These are phyloP conservation scores for Erodium chrysanthum DNA, from an alignment of 441 rosid species.

Conservation along the genomic window DNA sequence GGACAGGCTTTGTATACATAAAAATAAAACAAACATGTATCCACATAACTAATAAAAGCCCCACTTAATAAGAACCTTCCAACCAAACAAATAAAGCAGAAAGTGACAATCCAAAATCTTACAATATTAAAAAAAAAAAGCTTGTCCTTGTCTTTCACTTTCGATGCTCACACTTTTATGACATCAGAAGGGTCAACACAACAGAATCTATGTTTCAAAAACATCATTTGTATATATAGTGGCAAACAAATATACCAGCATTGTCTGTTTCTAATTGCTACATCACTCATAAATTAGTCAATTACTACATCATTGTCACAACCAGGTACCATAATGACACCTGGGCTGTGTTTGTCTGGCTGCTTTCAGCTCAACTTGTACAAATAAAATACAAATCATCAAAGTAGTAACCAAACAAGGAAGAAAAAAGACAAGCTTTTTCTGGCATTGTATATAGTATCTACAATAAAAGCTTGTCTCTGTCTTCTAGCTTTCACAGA, in stretches of 20 bases:
- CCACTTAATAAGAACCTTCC: not conserved
- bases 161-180: not conserved
- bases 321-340: not conserved
- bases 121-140: not conserved
- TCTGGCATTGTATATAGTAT: not conserved
- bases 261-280: not conserved
- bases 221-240: not conserved
- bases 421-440: not conserved
- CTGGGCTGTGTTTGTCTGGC: not conserved
- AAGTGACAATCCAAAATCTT: not conserved
- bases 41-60: not conserved
- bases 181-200: conserved; percentile 1
- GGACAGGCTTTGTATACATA: not conserved
- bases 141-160: not conserved
- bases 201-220: not conserved
- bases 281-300: not conserved
- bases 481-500: conserved; percentile 4
- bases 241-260: not conserved
- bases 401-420: not conserved
- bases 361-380: not conserved
- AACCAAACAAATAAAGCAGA: not conserved
- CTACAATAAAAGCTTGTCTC: conserved; percentile 5
- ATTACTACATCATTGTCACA: conserved; percentile 3
- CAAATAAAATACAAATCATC: not conserved
- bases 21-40: not conserved